phyloP scores from a whole-genome alignment of 2,329 filamentous ascomycete genomes.

The Phaeophleospora eucalypticola region DNA sequence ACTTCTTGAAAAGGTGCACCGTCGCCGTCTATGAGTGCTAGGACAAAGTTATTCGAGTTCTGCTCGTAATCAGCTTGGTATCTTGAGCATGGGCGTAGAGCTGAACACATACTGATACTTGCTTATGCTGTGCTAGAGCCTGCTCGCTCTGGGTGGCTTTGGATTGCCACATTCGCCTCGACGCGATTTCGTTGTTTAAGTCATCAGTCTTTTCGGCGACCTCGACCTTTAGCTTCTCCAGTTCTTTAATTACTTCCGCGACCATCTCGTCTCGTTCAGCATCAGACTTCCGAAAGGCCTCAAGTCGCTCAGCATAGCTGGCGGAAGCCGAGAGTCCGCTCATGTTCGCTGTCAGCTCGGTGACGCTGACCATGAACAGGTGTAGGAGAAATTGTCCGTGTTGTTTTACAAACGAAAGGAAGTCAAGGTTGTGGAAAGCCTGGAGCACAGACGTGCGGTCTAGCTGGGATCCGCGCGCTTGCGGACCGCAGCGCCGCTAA shows the following conservation, averaged over 20 bases:
- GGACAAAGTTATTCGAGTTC: slow-evolving; percentile 40
- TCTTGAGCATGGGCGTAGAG: neutral
- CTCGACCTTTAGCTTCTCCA: slow-evolving; percentile 31
- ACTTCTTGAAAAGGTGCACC: slow-evolving; percentile 44
- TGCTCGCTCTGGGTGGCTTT: slow-evolving; percentile 23
- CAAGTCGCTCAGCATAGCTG: slow-evolving; percentile 25
- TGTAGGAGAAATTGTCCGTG: neutral
- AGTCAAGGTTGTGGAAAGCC: neutral
- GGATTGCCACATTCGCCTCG: slow-evolving; percentile 34
- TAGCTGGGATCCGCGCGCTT: neutral
- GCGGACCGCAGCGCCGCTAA: neutral
- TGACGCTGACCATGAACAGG: neutral
- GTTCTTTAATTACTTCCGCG: slow-evolving; percentile 29
- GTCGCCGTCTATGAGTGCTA: slow-evolving; percentile 49
- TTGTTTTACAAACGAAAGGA: neutral
- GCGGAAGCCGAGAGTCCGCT: slow-evolving; percentile 16
- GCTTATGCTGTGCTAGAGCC: slow-evolving; percentile 21
- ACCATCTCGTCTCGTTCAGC: slow-evolving; percentile 31
- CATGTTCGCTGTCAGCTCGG: slow-evolving; percentile 11
- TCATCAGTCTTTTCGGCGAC: slow-evolving; percentile 34
- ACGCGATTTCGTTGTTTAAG: slow-evolving; percentile 35
- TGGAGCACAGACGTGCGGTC: neutral
- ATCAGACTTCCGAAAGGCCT: slow-evolving; percentile 31
- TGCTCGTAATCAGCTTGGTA: slow-evolving; percentile 8
- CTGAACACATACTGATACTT: slow-evolving; percentile 22